A percentile compares a stretch with the other conserved stretches of the same genome.
Evolutionary conservation across 2,329 filamentous ascomycete genomes (phyloP).

Genomic region (Aspergillus tamarii): DNA sequence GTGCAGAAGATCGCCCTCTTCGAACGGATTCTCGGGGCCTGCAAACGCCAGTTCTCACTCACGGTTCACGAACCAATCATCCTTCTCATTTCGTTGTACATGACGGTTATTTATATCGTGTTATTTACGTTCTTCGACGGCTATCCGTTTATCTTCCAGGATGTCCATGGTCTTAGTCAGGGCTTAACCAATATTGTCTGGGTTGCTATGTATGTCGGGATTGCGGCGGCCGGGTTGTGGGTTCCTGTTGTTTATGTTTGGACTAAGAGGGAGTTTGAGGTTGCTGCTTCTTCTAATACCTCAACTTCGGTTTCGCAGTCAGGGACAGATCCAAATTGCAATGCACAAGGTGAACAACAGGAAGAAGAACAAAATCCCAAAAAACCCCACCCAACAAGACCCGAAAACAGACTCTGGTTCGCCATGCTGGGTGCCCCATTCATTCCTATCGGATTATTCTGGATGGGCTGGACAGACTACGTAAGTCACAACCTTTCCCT

Average conservation of each 20-base stretch:
- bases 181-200: constrained; percentile 55
- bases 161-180: constrained; percentile 52
- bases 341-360: too few relatives aligned
- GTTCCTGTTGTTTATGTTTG: constrained; percentile 52
- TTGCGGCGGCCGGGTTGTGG: constrained; percentile 41
- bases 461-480: constrained; percentile 60
- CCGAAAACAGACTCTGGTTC: constrained; percentile 60
- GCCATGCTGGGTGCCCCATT: constrained; percentile 56
- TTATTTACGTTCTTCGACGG: constrained; percentile 45
- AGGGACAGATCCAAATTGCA: too few relatives aligned
- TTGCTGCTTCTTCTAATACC: constrained; percentile 23
- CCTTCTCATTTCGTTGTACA: constrained; percentile 29
- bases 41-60: constrained; percentile 27
- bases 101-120: constrained; percentile 35
- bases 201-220: constrained; percentile 51
- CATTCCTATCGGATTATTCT: constrained; percentile 59
- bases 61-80: constrained; percentile 24
- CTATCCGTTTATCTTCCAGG: constrained; percentile 55
- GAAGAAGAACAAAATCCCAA: not conserved
- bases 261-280: constrained; percentile 50
- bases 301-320: too few relatives aligned
- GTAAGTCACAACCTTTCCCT: constrained; percentile 13
- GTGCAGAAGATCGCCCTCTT: not conserved
- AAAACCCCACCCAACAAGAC: constrained; percentile 31
- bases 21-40: not conserved